Evolutionary conservation across 1,284 basidiomycete genomes (phyloP).

Genomic region (Cystobasidium pallidum): DNA sequence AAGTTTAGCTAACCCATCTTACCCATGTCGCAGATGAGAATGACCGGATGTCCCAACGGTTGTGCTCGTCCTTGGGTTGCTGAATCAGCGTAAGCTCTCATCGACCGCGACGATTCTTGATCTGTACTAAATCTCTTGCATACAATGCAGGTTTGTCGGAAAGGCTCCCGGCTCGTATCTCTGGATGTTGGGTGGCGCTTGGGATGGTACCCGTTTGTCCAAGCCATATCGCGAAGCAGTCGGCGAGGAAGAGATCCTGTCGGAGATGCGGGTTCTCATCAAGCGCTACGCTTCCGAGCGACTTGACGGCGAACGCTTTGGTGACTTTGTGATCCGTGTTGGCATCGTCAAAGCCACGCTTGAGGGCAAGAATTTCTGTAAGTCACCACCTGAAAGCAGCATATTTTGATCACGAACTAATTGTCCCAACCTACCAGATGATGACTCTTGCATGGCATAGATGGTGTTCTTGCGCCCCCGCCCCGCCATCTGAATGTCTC

Average conservation of each 20-base stretch:
- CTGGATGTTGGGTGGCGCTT: conserved; percentile 95
- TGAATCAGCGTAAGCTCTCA: conserved; percentile 71
- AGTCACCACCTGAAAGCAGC: conserved; percentile 15
- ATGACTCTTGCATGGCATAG: conserved; percentile 36
- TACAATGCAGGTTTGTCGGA: conserved; percentile 69
- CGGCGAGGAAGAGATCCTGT: conserved; percentile 89
- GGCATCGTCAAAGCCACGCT: conserved; percentile 51
- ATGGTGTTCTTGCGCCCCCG: neutral
- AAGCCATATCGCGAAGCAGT: conserved; percentile 86
- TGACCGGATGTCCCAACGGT: conserved; percentile 88
- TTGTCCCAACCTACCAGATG: conserved; percentile 8
- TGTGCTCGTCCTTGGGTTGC: conserved; percentile 92
- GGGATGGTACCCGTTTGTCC: conserved; percentile 88
- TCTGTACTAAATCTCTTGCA: neutral
- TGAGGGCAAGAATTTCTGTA: conserved; percentile 50
- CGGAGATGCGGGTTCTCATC: conserved; percentile 88
- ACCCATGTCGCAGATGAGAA: conserved; percentile 14
- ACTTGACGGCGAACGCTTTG: conserved; percentile 86
- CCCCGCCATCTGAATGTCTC: neutral
- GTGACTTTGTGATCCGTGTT: conserved; percentile 81
- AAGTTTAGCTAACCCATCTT: conserved; percentile 1
- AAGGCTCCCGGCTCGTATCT: conserved; percentile 92
- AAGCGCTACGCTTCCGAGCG: conserved; percentile 88
- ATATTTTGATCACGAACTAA: neutral
- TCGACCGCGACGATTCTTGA: neutral